Evolutionary conservation across 1,284 basidiomycete species (phyloP), one percentile per base, ranked within the genome.

Genomic region (Schizopora paradoxa): DNA sequence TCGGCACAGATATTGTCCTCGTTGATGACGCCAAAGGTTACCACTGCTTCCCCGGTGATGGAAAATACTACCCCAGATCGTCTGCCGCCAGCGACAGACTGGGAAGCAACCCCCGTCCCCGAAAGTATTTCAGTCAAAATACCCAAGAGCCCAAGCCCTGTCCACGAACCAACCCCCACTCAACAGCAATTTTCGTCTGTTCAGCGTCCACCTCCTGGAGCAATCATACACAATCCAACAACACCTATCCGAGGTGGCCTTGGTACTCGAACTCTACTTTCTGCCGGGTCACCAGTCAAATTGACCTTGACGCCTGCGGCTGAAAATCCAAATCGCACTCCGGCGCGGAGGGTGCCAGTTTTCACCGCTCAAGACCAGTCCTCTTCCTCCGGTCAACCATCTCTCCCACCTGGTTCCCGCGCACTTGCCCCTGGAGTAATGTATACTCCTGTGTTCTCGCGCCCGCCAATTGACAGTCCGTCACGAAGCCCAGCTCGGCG

Each of bases 361-460:
- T 28, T 31, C 18, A 13, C 19, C 11, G 14, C 13, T 11, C 39
- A 14, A n/a, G 25, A 31, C 18, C 25, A 8, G 10, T 41, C 39
- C 4, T 27, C 3, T 28, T 13, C 28, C 6, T 14, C 11, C 18
- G 6, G 6, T 13, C 16, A 18, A 22, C 11, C 11, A 10, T 23
- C 22, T 13, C 21, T n/a, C 8, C 38, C 21, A 10, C 4, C 39
- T n/a, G 11, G 13, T 19, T 18, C 14, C 10, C 8, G 11, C 6
- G 18, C 23, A 26, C 23, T 36, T 27, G n/a, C 18, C 13, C 25
- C 32, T 6, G 34, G 25, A 7, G 18, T 16, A 22, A 22, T 13
- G 11, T 28, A 26, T 22, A 44, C 43, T 14, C 55, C 55, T 19
- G 56, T 56, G 28, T 56, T 56, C 42, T 40, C 54, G 14, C 55